phyloP scores from a whole-genome alignment of 179 eudicot species.

The Drosera spatulata region DNA sequence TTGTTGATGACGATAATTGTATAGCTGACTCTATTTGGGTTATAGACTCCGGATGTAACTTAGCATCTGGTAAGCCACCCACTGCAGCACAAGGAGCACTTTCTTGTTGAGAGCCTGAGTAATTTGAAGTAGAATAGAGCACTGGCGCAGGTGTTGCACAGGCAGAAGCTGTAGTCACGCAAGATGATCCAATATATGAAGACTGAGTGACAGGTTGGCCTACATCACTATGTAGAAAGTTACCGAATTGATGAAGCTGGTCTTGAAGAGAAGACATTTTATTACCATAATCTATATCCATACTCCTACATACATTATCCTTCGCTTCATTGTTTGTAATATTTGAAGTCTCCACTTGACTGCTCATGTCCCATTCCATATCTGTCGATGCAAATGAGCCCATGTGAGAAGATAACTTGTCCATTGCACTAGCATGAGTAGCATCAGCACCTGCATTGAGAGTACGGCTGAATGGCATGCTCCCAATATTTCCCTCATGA shows the following conservation, averaged over 20 bases:
- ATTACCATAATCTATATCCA: slow-evolving; percentile 32
- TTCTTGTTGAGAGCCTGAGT: slow-evolving; percentile 32
- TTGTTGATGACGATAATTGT: slow-evolving; percentile 23
- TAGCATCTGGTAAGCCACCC: slow-evolving; percentile 23
- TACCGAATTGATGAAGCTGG: slow-evolving; percentile 52
- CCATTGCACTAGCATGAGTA: slow-evolving; percentile 38
- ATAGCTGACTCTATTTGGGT: slow-evolving; percentile 18
- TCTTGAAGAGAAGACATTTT: slow-evolving; percentile 32
- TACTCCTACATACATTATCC: slow-evolving; percentile 18
- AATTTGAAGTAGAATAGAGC: slow-evolving; percentile 47
- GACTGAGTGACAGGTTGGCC: slow-evolving; percentile 70
- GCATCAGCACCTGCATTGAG: slow-evolving; percentile 65
- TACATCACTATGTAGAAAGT: slow-evolving; percentile 54
- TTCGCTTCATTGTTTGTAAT: slow-evolving; percentile 24
- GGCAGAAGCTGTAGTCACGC: slow-evolving; percentile 70
- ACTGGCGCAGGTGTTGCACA: slow-evolving; percentile 73
- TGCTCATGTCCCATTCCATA: slow-evolving; percentile 51
- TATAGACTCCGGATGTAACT: slow-evolving; percentile 17
- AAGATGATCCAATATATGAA: slow-evolving; percentile 63
- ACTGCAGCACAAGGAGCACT: slow-evolving; percentile 11
- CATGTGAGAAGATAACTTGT: slow-evolving; percentile 56
- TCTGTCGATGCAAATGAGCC: slow-evolving; percentile 92
- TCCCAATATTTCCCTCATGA: slow-evolving; percentile 10
- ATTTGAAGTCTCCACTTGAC: slow-evolving; percentile 39
- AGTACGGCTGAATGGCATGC: slow-evolving; percentile 21